These are phyloP conservation scores for Pythium inflatum DNA, from an alignment of 352 stramenopile genomes.

Conservation along the genomic window DNA sequence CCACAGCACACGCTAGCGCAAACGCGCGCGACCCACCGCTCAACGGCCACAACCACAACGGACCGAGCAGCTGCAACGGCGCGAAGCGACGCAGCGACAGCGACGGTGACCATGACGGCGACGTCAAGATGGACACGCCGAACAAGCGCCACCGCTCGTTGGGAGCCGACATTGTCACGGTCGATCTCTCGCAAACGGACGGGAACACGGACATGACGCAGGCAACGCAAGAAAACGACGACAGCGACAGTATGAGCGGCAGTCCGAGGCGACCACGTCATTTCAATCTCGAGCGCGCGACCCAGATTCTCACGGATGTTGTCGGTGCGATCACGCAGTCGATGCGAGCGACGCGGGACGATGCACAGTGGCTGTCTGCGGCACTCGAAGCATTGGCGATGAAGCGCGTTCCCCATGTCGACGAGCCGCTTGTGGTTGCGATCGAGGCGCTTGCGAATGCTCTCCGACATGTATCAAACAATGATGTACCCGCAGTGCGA, in stretches of 20 bases:
- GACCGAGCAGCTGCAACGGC: conserved; percentile 10
- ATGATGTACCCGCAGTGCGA: conserved; percentile 12
- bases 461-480: conserved; percentile 19
- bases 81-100: conserved; percentile 28
- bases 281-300: conserved; percentile 9
- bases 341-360: neutral
- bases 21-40: neutral
- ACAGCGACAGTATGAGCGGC: neutral
- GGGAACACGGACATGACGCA: conserved; percentile 30
- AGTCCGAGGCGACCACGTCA: conserved; percentile 4
- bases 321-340: conserved; percentile 11
- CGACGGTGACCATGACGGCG: conserved; percentile 17
- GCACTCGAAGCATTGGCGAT: conserved; percentile 15
- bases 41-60: conserved; percentile 12
- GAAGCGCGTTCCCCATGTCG: conserved; percentile 9
- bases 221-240: conserved; percentile 15
- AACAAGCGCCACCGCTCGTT: conserved; percentile 26
- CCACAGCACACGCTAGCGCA: neutral
- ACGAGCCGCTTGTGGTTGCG: conserved; percentile 9
- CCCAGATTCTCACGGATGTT: conserved; percentile 13
- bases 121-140: conserved; percentile 22
- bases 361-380: conserved; percentile 23
- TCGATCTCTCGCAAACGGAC: conserved; percentile 28
- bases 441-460: conserved; percentile 28
- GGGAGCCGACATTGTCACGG: neutral